Evolutionary conservation across 2,329 filamentous ascomycete genomes (phyloP).

Genomic region (Mycosphaerella arachidis): DNA sequence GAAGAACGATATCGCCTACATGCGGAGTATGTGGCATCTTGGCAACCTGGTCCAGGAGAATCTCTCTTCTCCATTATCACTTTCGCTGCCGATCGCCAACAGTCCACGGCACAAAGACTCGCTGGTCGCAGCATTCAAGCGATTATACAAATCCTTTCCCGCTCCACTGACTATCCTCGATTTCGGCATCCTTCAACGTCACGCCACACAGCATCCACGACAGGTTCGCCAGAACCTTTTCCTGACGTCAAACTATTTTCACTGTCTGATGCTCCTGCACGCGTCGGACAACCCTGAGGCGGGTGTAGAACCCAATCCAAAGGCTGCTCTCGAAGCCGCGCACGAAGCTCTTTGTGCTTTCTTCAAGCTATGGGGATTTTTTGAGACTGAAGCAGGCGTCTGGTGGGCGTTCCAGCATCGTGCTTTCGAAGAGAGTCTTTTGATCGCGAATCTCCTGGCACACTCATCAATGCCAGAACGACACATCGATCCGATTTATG

Average conservation of each 20-base stretch:
- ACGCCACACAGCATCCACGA: constrained; percentile 59
- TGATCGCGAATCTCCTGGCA: constrained; percentile 26
- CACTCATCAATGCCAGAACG: constrained; percentile 5
- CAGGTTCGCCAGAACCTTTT: constrained; percentile 71
- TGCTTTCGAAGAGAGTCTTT: constrained; percentile 66
- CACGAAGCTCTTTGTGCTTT: constrained; percentile 71
- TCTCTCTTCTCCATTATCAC: constrained; percentile 68
- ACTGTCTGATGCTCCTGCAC: constrained; percentile 76
- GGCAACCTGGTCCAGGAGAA: constrained; percentile 74
- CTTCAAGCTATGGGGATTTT: constrained; percentile 65
- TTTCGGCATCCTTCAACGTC: constrained; percentile 53
- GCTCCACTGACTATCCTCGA: constrained; percentile 66
- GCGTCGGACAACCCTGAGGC: constrained; percentile 61
- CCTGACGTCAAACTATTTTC: constrained; percentile 75
- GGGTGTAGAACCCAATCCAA: constrained; percentile 52
- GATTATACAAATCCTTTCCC: constrained; percentile 69
- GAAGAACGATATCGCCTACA: constrained; percentile 49
- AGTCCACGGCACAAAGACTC: constrained; percentile 65
- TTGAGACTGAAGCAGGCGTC: constrained; percentile 67
- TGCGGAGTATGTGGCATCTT: constrained; percentile 72
- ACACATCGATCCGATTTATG: constrained; percentile 30
- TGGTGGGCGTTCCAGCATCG: constrained; percentile 81
- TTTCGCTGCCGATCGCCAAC: constrained; percentile 66
- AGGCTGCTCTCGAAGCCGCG: constrained; percentile 68
- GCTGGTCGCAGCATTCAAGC: constrained; percentile 64